Percentiles rank a stretch among this genome's conserved stretches.
phyloP scores from a whole-genome alignment of 495 filamentous ascomycete species.

The Sordaria brevicollis region DNA sequence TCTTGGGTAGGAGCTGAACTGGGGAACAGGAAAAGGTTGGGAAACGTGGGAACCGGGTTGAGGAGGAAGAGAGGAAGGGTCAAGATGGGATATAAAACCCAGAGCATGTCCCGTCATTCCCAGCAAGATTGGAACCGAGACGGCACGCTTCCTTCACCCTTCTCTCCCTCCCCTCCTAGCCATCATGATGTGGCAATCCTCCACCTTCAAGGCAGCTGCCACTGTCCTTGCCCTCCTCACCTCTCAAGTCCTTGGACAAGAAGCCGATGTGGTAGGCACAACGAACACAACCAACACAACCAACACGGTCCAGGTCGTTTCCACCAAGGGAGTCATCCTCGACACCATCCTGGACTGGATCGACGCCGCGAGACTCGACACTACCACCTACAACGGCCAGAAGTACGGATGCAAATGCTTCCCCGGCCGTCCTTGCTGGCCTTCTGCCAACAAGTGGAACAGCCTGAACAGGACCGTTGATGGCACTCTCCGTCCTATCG shows the following conservation, averaged over 20 bases:
- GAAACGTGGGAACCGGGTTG: not conserved
- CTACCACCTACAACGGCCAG: conserved; percentile 6
- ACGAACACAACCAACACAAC: no score
- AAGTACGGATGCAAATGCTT: conserved; percentile 27
- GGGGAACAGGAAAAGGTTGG: not conserved
- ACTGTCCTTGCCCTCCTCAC: not conserved
- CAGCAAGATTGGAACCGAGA: not conserved
- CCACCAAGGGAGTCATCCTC: conserved; percentile 1
- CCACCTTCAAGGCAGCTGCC: not conserved
- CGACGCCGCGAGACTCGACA: conserved; percentile 1
- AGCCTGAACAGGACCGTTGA: conserved; percentile 19
- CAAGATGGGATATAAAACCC: not conserved
- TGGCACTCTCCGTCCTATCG: conserved; percentile 14
- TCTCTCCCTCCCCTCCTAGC: not conserved
- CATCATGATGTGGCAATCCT: not conserved
- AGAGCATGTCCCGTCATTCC: not conserved
- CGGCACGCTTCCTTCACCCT: not conserved
- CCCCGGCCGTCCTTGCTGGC: conserved; percentile 26
- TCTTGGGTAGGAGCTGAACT: not conserved
- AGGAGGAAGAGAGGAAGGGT: not conserved
- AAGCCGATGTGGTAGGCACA: no score
- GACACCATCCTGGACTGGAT: conserved; percentile 13
- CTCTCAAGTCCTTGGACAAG: not conserved
- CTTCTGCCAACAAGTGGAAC: conserved; percentile 15
- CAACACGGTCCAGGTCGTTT: not conserved